These are phyloP conservation scores for Neonectria coccinea DNA, from an alignment of 2,329 filamentous ascomycete species.

Conservation along the genomic window DNA sequence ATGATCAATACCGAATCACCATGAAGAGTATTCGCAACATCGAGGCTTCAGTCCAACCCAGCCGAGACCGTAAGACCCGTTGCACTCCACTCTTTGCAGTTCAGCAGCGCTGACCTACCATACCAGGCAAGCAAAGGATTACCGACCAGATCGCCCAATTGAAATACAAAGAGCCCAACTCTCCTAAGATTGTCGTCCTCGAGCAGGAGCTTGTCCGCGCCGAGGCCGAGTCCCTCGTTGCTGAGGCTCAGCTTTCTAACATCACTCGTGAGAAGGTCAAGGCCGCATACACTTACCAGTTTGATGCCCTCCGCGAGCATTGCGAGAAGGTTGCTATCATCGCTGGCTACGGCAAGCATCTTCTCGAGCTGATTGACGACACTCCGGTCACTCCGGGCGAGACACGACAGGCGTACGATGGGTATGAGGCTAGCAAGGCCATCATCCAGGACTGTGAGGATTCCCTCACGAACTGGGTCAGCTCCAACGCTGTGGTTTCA, in stretches of 20 bases:
- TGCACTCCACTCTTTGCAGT: not conserved
- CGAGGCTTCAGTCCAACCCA: constrained; percentile 97
- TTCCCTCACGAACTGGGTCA: constrained; percentile 96
- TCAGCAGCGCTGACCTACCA: constrained; percentile 20
- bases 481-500: constrained; percentile 86
- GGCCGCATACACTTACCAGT: constrained; percentile 97
- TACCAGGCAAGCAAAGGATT: constrained; percentile 94
- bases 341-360: constrained; percentile 96
- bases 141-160: constrained; percentile 98
- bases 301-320: constrained; percentile 96
- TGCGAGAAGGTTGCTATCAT: constrained; percentile 99
- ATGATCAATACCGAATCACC: constrained; percentile 98
- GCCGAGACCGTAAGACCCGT: constrained; percentile 83
- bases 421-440: constrained; percentile 97
- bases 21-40: constrained; percentile 99
- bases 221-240: constrained; percentile 98
- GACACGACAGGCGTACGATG: constrained; percentile 94
- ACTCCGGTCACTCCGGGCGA: constrained; percentile 97
- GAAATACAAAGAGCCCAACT: constrained; percentile 99
- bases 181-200: constrained; percentile 94
- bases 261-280: constrained; percentile 99
- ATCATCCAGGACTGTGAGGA: constrained; percentile 99
- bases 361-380: constrained; percentile 97
- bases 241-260: constrained; percentile 97
- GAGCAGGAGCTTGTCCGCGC: constrained; percentile 99